These are phyloP conservation scores for Dunaliella sp. DNA, from an alignment of 139 green algal species.

Conservation along the genomic window DNA sequence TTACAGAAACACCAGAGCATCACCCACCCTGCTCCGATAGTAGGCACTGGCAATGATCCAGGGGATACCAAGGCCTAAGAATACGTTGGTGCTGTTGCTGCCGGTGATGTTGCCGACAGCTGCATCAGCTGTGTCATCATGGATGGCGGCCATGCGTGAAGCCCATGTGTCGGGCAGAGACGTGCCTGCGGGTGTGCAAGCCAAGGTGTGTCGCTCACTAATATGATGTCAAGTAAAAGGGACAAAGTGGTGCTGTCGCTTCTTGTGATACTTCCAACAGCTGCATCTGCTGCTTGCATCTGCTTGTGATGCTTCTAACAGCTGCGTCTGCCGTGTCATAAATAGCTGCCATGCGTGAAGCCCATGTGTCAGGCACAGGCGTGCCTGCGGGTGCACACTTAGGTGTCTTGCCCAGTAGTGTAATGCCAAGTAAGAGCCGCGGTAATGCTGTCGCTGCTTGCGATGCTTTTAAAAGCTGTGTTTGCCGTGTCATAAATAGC, in stretches of 20 bases:
- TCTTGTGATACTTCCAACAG: too few species aligned
- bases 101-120: constrained; percentile 54
- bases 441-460: constrained; percentile 46
- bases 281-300: too few species aligned
- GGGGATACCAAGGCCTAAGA: constrained; percentile 49
- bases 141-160: constrained; percentile 28
- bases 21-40: constrained; percentile 20
- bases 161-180: constrained; percentile 45
- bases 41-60: constrained; percentile 44
- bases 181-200: constrained; percentile 21
- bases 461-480: constrained; percentile 50
- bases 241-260: constrained; percentile 48
- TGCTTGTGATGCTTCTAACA: constrained; percentile 51
- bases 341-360: constrained; percentile 31
- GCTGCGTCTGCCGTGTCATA: constrained; percentile 43
- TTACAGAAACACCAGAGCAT: too few species aligned
- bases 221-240: constrained; percentile 43
- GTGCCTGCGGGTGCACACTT: constrained; percentile 24
- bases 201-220: too few species aligned
- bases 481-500: constrained; percentile 37
- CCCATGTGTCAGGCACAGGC: constrained; percentile 42
- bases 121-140: constrained; percentile 41
- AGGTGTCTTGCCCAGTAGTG: too few species aligned
- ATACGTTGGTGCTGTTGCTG: constrained; percentile 47
- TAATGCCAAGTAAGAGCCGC: constrained; percentile 45